These are phyloP conservation scores for Helianthus tuberosus DNA, from an alignment of 129 eudicot species.

Conservation along the genomic window DNA sequence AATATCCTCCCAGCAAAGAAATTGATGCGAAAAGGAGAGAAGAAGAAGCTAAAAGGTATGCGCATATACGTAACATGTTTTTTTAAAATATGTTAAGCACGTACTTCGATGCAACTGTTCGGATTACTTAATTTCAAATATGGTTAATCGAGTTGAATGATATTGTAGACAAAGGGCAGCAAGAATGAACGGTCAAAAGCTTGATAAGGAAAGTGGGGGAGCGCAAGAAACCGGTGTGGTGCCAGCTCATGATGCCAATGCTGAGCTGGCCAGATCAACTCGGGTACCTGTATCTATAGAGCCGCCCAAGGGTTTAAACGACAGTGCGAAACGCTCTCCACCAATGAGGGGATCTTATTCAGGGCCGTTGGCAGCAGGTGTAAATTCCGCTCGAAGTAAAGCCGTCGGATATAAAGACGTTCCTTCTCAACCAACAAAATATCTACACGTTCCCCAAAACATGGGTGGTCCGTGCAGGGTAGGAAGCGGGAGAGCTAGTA, in stretches of 20 bases:
- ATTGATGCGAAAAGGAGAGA: slow-evolving; percentile 84
- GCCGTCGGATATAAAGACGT: slow-evolving; percentile 28
- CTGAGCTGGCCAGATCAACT: slow-evolving; percentile 53
- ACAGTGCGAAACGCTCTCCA: slow-evolving; percentile 46
- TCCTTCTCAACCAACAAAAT: slow-evolving; percentile 29
- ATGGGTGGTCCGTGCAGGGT: slow-evolving; percentile 39
- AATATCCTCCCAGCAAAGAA: slow-evolving; percentile 96
- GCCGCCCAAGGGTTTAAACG: slow-evolving; percentile 42
- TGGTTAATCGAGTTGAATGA: slow-evolving; percentile 3
- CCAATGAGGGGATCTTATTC: slow-evolving; percentile 58
- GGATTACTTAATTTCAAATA: slow-evolving; percentile 13
- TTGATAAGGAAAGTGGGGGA: slow-evolving; percentile 47
- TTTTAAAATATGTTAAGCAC: background rate
- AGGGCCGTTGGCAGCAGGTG: slow-evolving; percentile 71
- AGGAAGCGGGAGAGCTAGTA: slow-evolving; percentile 52
- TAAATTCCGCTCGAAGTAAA: slow-evolving; percentile 26
- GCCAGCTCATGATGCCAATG: slow-evolving; percentile 64
- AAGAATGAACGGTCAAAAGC: slow-evolving; percentile 40
- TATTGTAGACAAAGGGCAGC: slow-evolving; percentile 56
- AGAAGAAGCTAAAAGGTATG: slow-evolving; percentile 79
- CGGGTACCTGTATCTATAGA: slow-evolving; percentile 61
- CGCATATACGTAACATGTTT: background rate
- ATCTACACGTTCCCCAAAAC: slow-evolving; percentile 36
- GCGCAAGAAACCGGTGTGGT: slow-evolving; percentile 46
- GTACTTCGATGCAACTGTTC: background rate